Base-by-base conservation (phyloP, 768 basidiomycete species). In the Sporobolomyces pararoseus region DNA sequence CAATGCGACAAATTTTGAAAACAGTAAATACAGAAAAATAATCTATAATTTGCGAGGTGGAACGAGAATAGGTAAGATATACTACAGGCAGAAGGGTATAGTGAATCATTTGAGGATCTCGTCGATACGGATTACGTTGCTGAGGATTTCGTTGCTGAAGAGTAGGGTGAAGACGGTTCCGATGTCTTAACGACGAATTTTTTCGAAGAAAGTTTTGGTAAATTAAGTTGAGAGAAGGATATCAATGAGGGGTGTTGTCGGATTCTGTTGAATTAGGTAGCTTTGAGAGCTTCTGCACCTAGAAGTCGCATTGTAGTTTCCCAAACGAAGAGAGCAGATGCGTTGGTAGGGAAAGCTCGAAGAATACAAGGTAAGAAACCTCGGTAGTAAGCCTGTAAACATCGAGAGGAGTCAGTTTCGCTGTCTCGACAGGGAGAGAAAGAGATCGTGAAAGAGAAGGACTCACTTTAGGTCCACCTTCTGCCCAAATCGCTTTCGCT, bases 261-360 rank as follows among this genome's bases (percentile, higher is more conserved):
- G 21, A 13, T 17, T 12, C 6, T 13, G 21, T 14, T 47, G 13
- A 4, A 9, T 35, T 25, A 58, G 31, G 59, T 61, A 32, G 59
- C 59, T 61, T 61, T 61, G 31, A 61, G 59, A 4, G 46, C 29
- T 61, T 61, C 59, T 29, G 59, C 59, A 9, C 59, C 59, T 44
- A 61, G 59, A 1, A 69, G 31, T 21, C 64, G 63, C 76, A 76
- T 76, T 3, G 53, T 55, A 10, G 60, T 46, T 44, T 75, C 74
- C 76, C 76, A 76, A 0, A 76, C 76, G 12, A 73, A 46, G 4
- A 75, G 61, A 0, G 76, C 76, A 4, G 71, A 70, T 0, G 71
- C 76, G 54, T 76, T 76, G 19, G 76, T 76, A 0, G 76, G 76
- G 63, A 75, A 75, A 0, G 76, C 76, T 0, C 76, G 68, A 27